Evolutionary conservation across 73 alveolate genomes (phyloP).

Genomic region (Tetrahymena borealis): DNA sequence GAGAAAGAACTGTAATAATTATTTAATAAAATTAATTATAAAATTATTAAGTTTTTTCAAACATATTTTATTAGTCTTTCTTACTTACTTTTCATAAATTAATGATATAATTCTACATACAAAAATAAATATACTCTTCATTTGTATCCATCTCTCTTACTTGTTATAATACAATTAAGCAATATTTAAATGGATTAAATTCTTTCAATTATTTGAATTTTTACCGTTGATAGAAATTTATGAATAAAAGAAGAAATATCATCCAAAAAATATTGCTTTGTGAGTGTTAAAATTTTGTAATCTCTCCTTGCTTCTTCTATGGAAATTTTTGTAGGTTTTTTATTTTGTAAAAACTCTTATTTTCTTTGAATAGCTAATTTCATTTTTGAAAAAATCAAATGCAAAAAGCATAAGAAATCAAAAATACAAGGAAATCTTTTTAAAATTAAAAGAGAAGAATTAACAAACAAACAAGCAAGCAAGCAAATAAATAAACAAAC

Average conservation of each 20-base stretch:
- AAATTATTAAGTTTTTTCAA: not conserved
- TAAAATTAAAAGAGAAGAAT: not conserved
- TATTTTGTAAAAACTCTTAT: not conserved
- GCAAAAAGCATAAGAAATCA: not conserved
- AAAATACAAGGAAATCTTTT: not conserved
- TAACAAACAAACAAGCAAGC: not conserved
- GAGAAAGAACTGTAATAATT: not conserved
- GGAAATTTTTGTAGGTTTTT: not conserved
- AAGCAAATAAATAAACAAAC: not conserved
- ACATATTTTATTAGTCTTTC: no score
- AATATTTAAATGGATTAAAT: no score
- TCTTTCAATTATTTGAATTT: not conserved
- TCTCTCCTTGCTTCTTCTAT: no score
- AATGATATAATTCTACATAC: no score
- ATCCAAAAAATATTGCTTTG: no score
- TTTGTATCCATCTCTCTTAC: no score
- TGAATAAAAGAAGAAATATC: no score
- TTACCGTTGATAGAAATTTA: conserved; percentile 2
- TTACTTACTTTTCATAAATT: no score
- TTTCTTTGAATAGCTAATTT: not conserved
- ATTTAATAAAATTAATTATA: not conserved
- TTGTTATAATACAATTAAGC: no score
- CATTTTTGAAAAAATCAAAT: not conserved
- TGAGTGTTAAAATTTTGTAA: no score
- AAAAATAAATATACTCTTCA: no score